These are phyloP conservation scores for Lachancea thermotolerans DNA, from an alignment of 805 yeast species.

Conservation along the genomic window DNA sequence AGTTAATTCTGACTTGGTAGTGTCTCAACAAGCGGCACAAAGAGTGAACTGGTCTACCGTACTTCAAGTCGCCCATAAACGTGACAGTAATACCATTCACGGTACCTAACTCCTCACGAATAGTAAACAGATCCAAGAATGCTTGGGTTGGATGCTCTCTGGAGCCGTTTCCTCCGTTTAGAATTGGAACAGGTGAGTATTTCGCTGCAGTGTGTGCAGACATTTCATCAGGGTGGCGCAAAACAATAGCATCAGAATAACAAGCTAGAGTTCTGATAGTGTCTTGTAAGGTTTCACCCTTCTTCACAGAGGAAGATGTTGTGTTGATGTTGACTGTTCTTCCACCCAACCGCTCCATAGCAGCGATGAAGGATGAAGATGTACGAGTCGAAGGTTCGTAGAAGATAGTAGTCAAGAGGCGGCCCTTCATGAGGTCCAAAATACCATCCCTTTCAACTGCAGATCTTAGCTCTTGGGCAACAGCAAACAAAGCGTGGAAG, in stretches of 20 bases:
- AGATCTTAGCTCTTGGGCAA: constrained; percentile 96
- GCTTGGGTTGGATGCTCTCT: constrained; percentile 99
- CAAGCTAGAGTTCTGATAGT: constrained; percentile 92
- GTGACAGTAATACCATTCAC: constrained; percentile 97
- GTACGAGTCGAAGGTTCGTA: constrained; percentile 99
- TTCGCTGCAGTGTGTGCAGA: constrained; percentile 93
- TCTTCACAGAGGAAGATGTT: constrained; percentile 86
- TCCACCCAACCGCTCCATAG: constrained; percentile 99
- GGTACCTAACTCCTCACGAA: constrained; percentile 97
- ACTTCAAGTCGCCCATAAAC: constrained; percentile 97
- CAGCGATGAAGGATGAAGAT: constrained; percentile 94
- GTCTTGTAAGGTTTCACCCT: constrained; percentile 97
- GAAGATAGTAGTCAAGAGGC: constrained; percentile 89
- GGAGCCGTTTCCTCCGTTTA: constrained; percentile 97
- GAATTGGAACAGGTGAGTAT: constrained; percentile 92
- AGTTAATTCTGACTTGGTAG: constrained; percentile 87
- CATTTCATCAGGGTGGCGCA: constrained; percentile 92
- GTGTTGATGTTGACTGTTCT: constrained; percentile 85
- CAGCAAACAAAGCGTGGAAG: constrained; percentile 86
- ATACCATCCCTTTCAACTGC: constrained; percentile 97
- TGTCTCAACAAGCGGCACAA: constrained; percentile 82
- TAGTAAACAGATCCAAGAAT: constrained; percentile 91
- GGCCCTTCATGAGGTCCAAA: constrained; percentile 81
- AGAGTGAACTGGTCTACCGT: constrained; percentile 98
- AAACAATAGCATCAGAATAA: constrained; percentile 92